Percentiles rank a stretch among this genome's conserved stretches.
Evolutionary conservation across 2,329 filamentous ascomycete genomes (phyloP).

Genomic region (Stemphylium lycopersici): DNA sequence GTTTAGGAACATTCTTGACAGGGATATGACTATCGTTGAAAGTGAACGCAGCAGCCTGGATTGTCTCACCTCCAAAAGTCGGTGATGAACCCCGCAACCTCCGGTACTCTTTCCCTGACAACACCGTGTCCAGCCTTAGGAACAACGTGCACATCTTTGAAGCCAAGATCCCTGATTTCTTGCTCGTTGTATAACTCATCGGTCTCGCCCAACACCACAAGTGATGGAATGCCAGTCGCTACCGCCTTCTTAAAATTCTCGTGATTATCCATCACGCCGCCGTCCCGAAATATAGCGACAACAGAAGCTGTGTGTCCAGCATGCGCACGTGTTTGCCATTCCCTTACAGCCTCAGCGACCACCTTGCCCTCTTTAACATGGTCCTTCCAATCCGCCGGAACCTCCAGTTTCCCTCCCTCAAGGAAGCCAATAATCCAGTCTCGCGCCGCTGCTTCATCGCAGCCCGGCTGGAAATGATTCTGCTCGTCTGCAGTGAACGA

Average conservation of each 20-base stretch:
- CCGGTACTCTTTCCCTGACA: conserved; percentile 45
- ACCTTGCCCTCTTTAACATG: conserved; percentile 52
- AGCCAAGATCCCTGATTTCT: conserved; percentile 43
- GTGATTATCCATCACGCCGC: conserved; percentile 50
- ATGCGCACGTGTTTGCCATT: conserved; percentile 58
- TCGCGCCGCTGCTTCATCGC: conserved; percentile 41
- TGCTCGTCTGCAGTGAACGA: conserved; percentile 38
- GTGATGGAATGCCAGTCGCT: conserved; percentile 25
- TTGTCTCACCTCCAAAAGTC: conserved; percentile 34
- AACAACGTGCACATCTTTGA: conserved; percentile 48
- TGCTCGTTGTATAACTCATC: conserved; percentile 46
- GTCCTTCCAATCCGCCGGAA: conserved; percentile 55
- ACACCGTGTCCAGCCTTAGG: conserved; percentile 50
- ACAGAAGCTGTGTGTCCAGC: conserved; percentile 55
- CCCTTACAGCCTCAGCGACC: conserved; percentile 55
- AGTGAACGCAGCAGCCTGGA: no score
- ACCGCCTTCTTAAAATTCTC: conserved; percentile 39
- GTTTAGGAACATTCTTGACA: no score
- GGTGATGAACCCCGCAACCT: conserved; percentile 46
- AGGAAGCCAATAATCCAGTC: conserved; percentile 51
- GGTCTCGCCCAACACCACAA: conserved; percentile 47
- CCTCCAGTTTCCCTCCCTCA: conserved; percentile 52
- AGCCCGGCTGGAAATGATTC: conserved; percentile 26
- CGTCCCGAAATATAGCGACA: conserved; percentile 56
- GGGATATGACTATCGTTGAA: no score